Evolutionary conservation across 345 rosid genomes (phyloP).

Genomic region (Rhizophora mangle): DNA sequence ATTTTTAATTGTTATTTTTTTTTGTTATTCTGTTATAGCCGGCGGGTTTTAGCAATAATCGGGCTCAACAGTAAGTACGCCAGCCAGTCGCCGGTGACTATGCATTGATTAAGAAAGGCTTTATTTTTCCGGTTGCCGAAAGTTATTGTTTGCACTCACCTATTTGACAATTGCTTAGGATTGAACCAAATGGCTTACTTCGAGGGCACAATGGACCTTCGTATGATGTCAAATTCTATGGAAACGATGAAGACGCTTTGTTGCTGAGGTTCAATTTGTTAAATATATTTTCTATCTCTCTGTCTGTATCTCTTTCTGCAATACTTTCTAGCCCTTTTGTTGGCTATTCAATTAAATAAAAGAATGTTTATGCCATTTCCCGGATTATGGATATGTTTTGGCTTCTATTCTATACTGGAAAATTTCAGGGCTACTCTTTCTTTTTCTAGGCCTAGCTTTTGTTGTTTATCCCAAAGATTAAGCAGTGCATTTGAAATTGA

Average conservation of each 20-base stretch:
- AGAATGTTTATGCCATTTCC: no score
- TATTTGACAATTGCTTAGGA: slow-evolving; percentile 28
- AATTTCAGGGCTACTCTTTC: no score
- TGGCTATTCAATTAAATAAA: no score
- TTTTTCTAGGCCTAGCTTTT: no score
- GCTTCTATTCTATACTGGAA: no score
- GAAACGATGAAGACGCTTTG: slow-evolving; percentile 60
- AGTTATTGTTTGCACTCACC: not conserved
- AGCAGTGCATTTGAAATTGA: no score
- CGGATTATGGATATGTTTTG: not conserved
- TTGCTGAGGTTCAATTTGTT: slow-evolving; percentile 57
- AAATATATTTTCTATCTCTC: not conserved
- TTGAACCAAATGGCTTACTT: slow-evolving; percentile 59
- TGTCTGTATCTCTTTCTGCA: no score
- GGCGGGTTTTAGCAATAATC: slow-evolving; percentile 28
- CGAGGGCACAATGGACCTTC: slow-evolving; percentile 86
- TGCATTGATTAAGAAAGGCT: not conserved
- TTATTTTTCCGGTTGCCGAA: not conserved
- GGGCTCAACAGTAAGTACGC: slow-evolving; percentile 42
- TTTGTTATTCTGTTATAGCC: slow-evolving; percentile 30
- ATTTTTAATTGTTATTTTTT: not conserved
- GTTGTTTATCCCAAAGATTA: no score
- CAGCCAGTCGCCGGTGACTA: not conserved
- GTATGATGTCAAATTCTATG: slow-evolving; percentile 87
- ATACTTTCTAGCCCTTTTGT: no score